These are phyloP conservation scores for Septoria petroselini DNA, from an alignment of 2,329 filamentous ascomycete genomes.

Conservation along the genomic window DNA sequence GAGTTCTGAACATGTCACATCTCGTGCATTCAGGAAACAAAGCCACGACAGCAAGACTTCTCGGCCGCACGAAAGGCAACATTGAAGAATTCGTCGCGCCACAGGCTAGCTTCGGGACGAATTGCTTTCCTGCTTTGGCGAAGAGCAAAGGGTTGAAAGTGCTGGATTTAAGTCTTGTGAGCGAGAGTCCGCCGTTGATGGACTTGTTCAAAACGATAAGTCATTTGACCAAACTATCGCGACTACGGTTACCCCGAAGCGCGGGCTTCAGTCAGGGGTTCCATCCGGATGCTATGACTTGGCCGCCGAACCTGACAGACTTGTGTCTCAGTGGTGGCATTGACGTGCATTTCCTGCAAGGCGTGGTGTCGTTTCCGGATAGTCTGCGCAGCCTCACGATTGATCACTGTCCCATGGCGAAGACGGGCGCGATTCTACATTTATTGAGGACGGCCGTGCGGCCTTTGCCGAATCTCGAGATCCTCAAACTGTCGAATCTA, in stretches of 20 bases:
- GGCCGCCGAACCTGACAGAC: slow-evolving; percentile 45
- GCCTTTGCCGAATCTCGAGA: slow-evolving; percentile 35
- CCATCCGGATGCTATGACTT: slow-evolving; percentile 30
- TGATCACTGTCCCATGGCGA: slow-evolving; percentile 44
- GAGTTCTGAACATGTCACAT: slow-evolving; percentile 51
- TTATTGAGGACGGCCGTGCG: slow-evolving; percentile 39
- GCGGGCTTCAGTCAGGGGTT: slow-evolving; percentile 32
- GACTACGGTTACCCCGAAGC: slow-evolving; percentile 42
- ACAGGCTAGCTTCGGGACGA: slow-evolving; percentile 55
- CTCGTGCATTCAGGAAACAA: slow-evolving; percentile 60
- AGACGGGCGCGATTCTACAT: slow-evolving; percentile 37
- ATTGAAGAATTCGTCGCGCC: slow-evolving; percentile 58
- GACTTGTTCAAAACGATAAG: slow-evolving; percentile 51
- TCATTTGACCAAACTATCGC: slow-evolving; percentile 45
- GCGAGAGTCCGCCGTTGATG: slow-evolving; percentile 49
- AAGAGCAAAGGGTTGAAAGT: slow-evolving; percentile 52
- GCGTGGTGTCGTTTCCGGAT: slow-evolving; percentile 34
- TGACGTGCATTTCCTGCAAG: slow-evolving; percentile 43
- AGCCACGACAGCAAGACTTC: slow-evolving; percentile 55
- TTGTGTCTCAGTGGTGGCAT: slow-evolving; percentile 47
- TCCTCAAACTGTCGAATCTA: slow-evolving; percentile 42
- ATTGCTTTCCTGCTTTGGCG: slow-evolving; percentile 55
- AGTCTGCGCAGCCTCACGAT: slow-evolving; percentile 42
- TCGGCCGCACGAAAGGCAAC: slow-evolving; percentile 53
- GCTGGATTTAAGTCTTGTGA: slow-evolving; percentile 55